phyloP scores from a whole-genome alignment of 2,329 filamentous ascomycete species.

The Colletotrichum kahawae region DNA sequence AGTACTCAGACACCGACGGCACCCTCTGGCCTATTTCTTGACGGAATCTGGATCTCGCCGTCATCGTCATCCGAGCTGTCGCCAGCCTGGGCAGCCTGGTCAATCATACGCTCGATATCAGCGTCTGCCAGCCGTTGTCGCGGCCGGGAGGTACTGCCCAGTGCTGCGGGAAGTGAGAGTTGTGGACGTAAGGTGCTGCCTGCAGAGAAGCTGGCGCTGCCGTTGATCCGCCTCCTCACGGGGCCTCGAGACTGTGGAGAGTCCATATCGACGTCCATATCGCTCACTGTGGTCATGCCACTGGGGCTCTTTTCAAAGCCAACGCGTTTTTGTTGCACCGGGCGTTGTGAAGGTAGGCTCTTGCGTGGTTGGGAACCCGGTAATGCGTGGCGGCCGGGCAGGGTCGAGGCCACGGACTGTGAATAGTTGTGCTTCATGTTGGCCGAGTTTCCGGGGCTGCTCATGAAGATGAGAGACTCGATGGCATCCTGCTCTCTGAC shows the following conservation, averaged over 20 bases:
- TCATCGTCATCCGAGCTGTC: constrained; percentile 61
- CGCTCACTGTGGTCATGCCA: constrained; percentile 39
- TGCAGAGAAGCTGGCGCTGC: constrained; percentile 30
- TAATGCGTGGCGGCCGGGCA: constrained; percentile 38
- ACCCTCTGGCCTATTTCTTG: constrained; percentile 33
- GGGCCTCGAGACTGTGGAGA: constrained; percentile 39
- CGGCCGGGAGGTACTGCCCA: constrained; percentile 44
- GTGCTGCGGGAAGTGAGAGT: constrained; percentile 55
- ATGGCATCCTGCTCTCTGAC: constrained; percentile 81
- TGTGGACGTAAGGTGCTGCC: constrained; percentile 35
- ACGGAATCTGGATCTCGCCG: constrained; percentile 58
- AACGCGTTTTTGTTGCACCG: constrained; percentile 47
- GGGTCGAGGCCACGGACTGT: constrained; percentile 36
- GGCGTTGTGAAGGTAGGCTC: constrained; percentile 54
- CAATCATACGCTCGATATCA: constrained; percentile 64
- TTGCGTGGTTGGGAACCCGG: constrained; percentile 57
- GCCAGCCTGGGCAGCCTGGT: constrained; percentile 54
- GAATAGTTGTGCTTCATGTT: constrained; percentile 64
- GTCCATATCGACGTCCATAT: constrained; percentile 50
- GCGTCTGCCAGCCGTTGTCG: constrained; percentile 54
- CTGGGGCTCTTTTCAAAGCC: constrained; percentile 53
- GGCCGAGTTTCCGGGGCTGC: constrained; percentile 75
- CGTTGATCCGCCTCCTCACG: constrained; percentile 27
- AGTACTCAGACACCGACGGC: constrained; percentile 12
- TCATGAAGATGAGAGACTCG: constrained; percentile 82